phyloP scores from a whole-genome alignment of 2,329 filamentous ascomycete species.

The Fusarium secorum region DNA sequence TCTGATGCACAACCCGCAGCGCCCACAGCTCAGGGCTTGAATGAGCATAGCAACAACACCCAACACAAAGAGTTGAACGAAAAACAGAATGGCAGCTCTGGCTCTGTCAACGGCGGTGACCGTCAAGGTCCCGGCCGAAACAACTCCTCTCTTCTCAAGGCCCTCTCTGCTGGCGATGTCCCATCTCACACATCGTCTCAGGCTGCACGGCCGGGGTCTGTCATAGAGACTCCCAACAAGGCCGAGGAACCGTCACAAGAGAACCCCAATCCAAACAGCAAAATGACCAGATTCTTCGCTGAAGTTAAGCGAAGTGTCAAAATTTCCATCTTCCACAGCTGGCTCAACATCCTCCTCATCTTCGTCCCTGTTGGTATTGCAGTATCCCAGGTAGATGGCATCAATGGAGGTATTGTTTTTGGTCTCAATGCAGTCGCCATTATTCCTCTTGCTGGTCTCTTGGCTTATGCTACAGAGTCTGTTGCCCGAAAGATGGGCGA shows the following conservation, averaged over 20 bases:
- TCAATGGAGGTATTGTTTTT: slow-evolving; percentile 71
- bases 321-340: slow-evolving; percentile 74
- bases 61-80: slow-evolving; percentile 11
- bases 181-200: slow-evolving; percentile 57
- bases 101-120: slow-evolving; percentile 10
- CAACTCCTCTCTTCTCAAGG: slow-evolving; percentile 39
- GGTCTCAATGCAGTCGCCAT: slow-evolving; percentile 79
- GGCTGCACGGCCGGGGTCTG: slow-evolving; percentile 63
- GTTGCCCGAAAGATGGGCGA: slow-evolving; percentile 77
- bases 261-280: slow-evolving; percentile 44
- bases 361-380: slow-evolving; percentile 82
- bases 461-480: slow-evolving; percentile 78
- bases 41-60: slow-evolving; percentile 16
- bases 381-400: slow-evolving; percentile 60
- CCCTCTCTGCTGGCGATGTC: slow-evolving; percentile 33
- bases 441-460: slow-evolving; percentile 74
- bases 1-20: slow-evolving; percentile 63
- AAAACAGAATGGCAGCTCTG: slow-evolving; percentile 12
- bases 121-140: slow-evolving; percentile 26
- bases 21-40: slow-evolving; percentile 46
- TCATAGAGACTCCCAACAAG: slow-evolving; percentile 52
- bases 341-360: slow-evolving; percentile 78
- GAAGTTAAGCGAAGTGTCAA: slow-evolving; percentile 60
- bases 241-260: slow-evolving; percentile 26
- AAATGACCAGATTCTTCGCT: slow-evolving; percentile 51